Conservation (phyloP, 305 asterid species). For the Striga hermonthica region DNA sequence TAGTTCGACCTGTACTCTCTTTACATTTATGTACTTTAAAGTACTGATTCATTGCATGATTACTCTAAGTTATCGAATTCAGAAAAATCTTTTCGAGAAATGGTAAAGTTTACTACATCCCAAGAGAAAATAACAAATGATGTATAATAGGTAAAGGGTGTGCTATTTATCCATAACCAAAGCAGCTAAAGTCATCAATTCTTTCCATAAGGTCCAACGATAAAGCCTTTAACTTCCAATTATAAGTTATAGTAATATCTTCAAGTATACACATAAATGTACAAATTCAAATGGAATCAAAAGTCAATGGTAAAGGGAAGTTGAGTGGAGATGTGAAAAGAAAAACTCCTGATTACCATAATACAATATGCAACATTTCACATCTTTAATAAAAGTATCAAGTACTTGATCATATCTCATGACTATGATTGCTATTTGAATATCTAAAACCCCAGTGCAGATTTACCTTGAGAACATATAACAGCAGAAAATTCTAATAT, state of each 20-base stretch:
- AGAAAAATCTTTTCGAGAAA: too few species aligned
- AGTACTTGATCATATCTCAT: constrained; percentile 7
- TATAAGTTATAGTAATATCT: neutral
- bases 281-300: neutral
- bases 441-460: constrained; percentile 2
- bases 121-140: neutral
- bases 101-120: neutral
- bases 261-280: neutral
- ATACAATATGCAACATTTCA: too few species aligned
- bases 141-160: neutral
- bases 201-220: neutral
- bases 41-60: neutral
- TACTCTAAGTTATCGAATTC: neutral
- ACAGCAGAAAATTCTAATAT: neutral
- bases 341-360: too few species aligned
- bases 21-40: neutral
- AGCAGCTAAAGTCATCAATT: neutral
- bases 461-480: neutral
- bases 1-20: neutral
- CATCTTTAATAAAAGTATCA: neutral
- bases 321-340: too few species aligned
- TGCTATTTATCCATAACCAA: neutral
- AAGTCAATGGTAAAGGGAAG: too few species aligned
- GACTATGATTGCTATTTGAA: neutral
- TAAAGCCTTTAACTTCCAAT: neutral